A percentile compares a stretch with the other conserved stretches of the same genome.
Conservation (phyloP, 352 stramenopile genomes). For the Globisporangium solare region DNA sequence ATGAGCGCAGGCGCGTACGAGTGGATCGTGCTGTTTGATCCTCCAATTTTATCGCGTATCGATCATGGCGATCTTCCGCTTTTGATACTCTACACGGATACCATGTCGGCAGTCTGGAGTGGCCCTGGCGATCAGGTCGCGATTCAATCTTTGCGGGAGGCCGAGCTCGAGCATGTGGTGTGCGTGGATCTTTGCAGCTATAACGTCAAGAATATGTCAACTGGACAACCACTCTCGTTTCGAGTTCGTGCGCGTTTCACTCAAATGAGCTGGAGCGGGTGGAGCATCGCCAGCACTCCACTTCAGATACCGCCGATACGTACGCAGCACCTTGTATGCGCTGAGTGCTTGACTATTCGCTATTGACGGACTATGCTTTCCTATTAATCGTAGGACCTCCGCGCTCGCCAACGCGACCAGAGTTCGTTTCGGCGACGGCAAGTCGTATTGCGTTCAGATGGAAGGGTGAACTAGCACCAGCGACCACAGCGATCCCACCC, state of each 20-base stretch:
- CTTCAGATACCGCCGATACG: constrained; percentile 32
- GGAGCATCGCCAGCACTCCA: constrained; percentile 37
- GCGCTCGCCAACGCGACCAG: constrained; percentile 31
- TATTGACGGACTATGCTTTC: background rate
- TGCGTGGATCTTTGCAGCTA: constrained; percentile 25
- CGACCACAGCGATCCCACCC: constrained; percentile 13
- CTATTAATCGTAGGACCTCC: constrained; percentile 18
- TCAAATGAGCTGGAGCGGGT: constrained; percentile 37
- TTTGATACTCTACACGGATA: constrained; percentile 48
- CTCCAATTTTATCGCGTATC: background rate
- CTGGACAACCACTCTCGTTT: constrained; percentile 33
- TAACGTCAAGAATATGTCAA: constrained; percentile 17
- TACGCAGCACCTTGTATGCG: constrained; percentile 1
- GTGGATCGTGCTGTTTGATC: constrained; percentile 60
- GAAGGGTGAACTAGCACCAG: constrained; percentile 1
- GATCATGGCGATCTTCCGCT: constrained; percentile 38
- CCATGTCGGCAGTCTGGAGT: constrained; percentile 40
- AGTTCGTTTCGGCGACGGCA: constrained; percentile 29
- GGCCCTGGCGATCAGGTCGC: constrained; percentile 45
- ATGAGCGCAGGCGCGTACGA: constrained; percentile 27
- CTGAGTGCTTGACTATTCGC: background rate
- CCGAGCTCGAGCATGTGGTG: constrained; percentile 15
- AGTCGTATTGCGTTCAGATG: constrained; percentile 43
- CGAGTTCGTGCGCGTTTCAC: constrained; percentile 44
- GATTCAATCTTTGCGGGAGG: constrained; percentile 34